Conservation (phyloP, 768 basidiomycete genomes). For the Agaricus blazei region DNA sequence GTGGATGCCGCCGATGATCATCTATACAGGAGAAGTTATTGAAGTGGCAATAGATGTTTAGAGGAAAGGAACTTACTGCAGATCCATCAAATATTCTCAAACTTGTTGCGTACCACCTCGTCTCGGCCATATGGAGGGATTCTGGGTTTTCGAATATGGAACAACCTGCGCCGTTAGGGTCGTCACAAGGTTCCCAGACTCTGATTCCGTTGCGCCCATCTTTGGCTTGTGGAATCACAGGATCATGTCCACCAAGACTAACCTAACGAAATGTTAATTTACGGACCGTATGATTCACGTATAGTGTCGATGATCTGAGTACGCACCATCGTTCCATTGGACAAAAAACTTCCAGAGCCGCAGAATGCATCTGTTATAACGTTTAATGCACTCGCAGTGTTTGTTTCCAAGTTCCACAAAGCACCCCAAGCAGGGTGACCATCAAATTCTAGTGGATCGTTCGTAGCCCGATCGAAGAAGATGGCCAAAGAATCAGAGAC, state of each 20-base stretch:
- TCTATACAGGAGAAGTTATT: constrained; percentile 8
- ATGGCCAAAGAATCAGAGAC: constrained; percentile 25
- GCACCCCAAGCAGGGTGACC: constrained; percentile 43
- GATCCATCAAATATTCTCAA: constrained; percentile 28
- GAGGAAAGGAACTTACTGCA: constrained; percentile 23
- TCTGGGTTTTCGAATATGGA: constrained; percentile 30
- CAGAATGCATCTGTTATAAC: constrained; percentile 39
- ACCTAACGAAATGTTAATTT: constrained; percentile 13
- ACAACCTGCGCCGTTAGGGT: constrained; percentile 24
- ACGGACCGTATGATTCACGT: neutral
- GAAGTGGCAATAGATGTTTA: neutral
- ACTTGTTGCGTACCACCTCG: constrained; percentile 38
- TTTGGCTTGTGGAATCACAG: constrained; percentile 20
- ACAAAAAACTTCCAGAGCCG: constrained; percentile 35
- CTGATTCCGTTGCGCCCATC: constrained; percentile 33
- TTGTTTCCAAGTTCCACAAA: constrained; percentile 35
- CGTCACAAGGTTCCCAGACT: constrained; percentile 34
- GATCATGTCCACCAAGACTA: constrained; percentile 25
- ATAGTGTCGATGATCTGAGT: neutral
- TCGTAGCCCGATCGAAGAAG: constrained; percentile 23
- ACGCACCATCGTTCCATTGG: constrained; percentile 35
- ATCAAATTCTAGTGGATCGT: constrained; percentile 36
- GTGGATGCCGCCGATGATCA: constrained; percentile 24
- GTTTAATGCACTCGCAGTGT: constrained; percentile 27
- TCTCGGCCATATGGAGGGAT: constrained; percentile 27